These are phyloP conservation scores for Chlamydomonas asymmetrica DNA, from an alignment of 139 green algal species.

Conservation along the genomic window DNA sequence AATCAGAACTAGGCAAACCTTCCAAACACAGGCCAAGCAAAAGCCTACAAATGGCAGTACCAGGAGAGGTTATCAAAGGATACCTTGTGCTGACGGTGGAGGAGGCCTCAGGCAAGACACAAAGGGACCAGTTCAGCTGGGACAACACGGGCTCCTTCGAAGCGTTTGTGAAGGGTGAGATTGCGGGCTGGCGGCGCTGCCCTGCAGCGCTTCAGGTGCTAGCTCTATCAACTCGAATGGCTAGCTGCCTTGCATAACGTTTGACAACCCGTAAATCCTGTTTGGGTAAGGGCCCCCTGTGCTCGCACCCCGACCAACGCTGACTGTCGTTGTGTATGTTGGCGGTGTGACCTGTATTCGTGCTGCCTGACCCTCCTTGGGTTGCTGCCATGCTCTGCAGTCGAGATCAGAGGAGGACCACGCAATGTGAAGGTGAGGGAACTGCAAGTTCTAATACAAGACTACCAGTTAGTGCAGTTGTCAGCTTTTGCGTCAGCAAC, in stretches of 20 bases:
- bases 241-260: no score
- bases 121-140: conserved; percentile 69
- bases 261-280: no score
- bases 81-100: conserved; percentile 61
- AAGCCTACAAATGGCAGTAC: conserved; percentile 7
- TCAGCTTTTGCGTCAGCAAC: background rate
- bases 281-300: no score
- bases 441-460: background rate
- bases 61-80: conserved; percentile 30
- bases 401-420: conserved; percentile 73
- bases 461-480: conserved; percentile 11
- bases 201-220: no score
- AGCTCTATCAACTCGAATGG: no score
- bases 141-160: conserved; percentile 59
- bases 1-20: no score
- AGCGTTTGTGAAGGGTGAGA: conserved; percentile 73
- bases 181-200: no score
- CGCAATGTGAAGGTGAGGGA: conserved; percentile 69
- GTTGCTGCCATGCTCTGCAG: no score
- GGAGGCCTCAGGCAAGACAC: conserved; percentile 67
- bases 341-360: background rate
- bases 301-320: no score
- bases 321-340: no score
- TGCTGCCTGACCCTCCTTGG: background rate
- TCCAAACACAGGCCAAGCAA: no score